Evolutionary conservation across 192 early-diverging fungal species (phyloP), one percentile per base, ranked within the genome.

Genomic region (Entomortierella lignicola): DNA sequence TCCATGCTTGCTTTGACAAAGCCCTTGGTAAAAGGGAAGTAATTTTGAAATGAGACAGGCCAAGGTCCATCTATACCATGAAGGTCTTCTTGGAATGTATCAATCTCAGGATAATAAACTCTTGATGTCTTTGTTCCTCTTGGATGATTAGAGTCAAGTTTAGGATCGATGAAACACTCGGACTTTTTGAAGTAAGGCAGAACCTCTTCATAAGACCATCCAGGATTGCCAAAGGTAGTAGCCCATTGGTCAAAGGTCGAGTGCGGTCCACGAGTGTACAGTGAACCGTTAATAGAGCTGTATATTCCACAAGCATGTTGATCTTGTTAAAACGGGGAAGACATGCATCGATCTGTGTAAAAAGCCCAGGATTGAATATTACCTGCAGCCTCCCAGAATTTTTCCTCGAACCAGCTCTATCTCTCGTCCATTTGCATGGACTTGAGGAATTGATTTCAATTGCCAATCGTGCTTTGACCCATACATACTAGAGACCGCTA

Each of bases 51-150:
- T 29, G 56, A 48, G 10, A 66, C 34, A 1, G 21, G 43, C 71
- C 71, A 73, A 32, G 71, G 71, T 21, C 71, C 71, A 0, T 64
- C 63, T 5, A 63, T 65, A 18, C 71, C 71, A 53, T 73, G 71
- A 42, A 60, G 59, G 20, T 57, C 56, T 18, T 32, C 3, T 7
- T 73, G 63, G 21, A 58, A 64, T 0, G 63, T 66, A 11, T 59
- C 63, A 44, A 58, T 58, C 1, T 56, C 43, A 5, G 70, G 54
- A 25, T 57, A 18, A 17, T 57, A 32, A 4, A 54, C 39, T 17
- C 63, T 44, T 2, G 21, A 17, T 2, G 62, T 52, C 55, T 37
- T 55, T 53, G 69, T 52, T 8, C 60, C 48, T n/a, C 17, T 20
- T 0, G 32, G 37, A 26, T 55, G 69, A 17, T 41, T 56, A 6